Percentiles rank a stretch among this genome's conserved stretches.
These are phyloP conservation scores for Xylaria bambusicola DNA, from an alignment of 495 filamentous ascomycete species.

Conservation along the genomic window DNA sequence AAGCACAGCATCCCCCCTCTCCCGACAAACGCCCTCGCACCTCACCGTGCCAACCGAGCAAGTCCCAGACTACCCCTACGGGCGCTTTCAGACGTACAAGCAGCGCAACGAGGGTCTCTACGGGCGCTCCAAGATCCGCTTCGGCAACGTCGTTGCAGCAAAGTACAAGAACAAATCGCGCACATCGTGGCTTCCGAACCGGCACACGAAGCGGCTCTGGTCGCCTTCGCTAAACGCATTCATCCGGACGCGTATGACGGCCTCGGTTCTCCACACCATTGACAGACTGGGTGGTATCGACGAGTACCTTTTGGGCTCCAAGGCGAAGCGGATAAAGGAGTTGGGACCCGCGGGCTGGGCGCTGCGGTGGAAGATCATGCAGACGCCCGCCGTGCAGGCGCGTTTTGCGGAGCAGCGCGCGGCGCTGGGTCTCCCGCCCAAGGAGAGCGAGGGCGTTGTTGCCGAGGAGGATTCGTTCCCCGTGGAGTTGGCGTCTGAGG, in stretches of 20 bases:
- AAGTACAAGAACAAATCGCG: slow-evolving; percentile 79
- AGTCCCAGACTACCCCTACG: slow-evolving; percentile 80
- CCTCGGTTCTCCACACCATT: slow-evolving; percentile 79
- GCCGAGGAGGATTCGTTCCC: slow-evolving; percentile 16
- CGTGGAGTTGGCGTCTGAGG: slow-evolving; percentile 46
- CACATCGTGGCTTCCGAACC: slow-evolving; percentile 85
- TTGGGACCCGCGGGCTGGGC: slow-evolving; percentile 86
- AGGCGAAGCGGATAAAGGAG: slow-evolving; percentile 72
- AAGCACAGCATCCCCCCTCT: slow-evolving; percentile 28
- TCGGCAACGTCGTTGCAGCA: slow-evolving; percentile 87
- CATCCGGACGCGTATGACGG: slow-evolving; percentile 73
- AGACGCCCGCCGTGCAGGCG: slow-evolving; percentile 62
- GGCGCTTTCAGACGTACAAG: slow-evolving; percentile 77
- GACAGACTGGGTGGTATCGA: slow-evolving; percentile 86
- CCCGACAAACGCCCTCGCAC: slow-evolving; percentile 29
- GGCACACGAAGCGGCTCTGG: slow-evolving; percentile 75
- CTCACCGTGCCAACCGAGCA: slow-evolving; percentile 37
- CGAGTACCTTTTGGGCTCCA: slow-evolving; percentile 80
- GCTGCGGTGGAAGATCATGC: slow-evolving; percentile 82
- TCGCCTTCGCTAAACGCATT: slow-evolving; percentile 63
- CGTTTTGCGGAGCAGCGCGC: slow-evolving; percentile 59
- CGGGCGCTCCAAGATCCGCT: slow-evolving; percentile 73
- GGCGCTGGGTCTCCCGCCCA: slow-evolving; percentile 38
- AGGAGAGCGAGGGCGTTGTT: neutral
- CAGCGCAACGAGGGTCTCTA: slow-evolving; percentile 87